phyloP scores from a whole-genome alignment of 2,329 filamentous ascomycete species.

The Clonostachys sp. region DNA sequence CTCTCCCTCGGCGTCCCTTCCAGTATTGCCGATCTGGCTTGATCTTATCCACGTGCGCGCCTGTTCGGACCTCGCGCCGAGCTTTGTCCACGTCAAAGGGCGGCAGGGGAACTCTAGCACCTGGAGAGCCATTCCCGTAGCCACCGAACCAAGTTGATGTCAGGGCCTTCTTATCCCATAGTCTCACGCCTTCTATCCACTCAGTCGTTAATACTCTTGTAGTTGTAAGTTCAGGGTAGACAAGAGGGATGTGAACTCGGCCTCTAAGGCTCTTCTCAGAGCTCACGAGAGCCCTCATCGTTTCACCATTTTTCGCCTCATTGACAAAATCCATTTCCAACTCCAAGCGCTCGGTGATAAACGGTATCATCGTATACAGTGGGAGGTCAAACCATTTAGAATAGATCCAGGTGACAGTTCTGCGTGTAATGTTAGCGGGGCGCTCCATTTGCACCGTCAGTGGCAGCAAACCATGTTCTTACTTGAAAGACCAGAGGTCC shows the following conservation, averaged over 20 bases:
- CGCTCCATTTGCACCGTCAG: neutral
- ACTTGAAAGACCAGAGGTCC: slow-evolving; percentile 96
- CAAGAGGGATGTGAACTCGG: slow-evolving; percentile 82
- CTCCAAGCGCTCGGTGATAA: slow-evolving; percentile 85
- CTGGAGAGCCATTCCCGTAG: slow-evolving; percentile 70
- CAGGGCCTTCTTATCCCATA: slow-evolving; percentile 88
- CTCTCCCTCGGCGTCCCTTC: slow-evolving; percentile 67
- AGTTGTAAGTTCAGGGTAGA: slow-evolving; percentile 79
- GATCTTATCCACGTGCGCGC: slow-evolving; percentile 52
- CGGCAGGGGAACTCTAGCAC: slow-evolving; percentile 62
- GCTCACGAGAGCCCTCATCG: slow-evolving; percentile 74
- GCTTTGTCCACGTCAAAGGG: slow-evolving; percentile 40
- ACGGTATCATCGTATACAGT: slow-evolving; percentile 84
- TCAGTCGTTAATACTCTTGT: slow-evolving; percentile 87
- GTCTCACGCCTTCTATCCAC: slow-evolving; percentile 91
- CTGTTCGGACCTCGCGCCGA: slow-evolving; percentile 39
- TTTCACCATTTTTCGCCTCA: slow-evolving; percentile 82
- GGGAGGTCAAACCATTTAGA: slow-evolving; percentile 90
- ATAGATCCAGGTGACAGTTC: slow-evolving; percentile 77
- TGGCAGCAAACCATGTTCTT: slow-evolving; percentile 12
- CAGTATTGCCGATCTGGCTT: slow-evolving; percentile 80
- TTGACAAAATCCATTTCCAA: slow-evolving; percentile 93
- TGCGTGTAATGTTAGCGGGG: slow-evolving; percentile 17
- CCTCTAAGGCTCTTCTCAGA: slow-evolving; percentile 71
- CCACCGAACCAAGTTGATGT: slow-evolving; percentile 75